These are phyloP conservation scores for Botrytis byssoidea DNA, from an alignment of 2,329 filamentous ascomycete species.

Conservation along the genomic window DNA sequence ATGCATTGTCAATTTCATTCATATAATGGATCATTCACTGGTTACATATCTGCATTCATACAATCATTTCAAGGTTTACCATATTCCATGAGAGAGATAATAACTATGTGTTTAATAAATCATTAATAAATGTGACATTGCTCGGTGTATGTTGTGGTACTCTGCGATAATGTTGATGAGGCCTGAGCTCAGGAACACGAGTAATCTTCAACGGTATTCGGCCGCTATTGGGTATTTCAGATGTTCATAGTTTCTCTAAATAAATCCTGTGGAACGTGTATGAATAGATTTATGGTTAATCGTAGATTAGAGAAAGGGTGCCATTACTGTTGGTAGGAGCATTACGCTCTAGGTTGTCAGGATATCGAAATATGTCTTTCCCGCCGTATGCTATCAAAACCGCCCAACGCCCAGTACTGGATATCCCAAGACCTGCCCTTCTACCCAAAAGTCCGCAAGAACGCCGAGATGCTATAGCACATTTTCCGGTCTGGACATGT, in stretches of 20 bases:
- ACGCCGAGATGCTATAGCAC: slow-evolving; percentile 2
- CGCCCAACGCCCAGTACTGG: not conserved
- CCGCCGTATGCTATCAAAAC: not conserved
- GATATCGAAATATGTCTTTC: not conserved
- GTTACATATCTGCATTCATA: too few species aligned
- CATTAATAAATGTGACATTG: not conserved
- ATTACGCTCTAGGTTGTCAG: not conserved
- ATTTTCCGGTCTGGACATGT: not conserved
- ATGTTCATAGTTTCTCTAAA: not conserved
- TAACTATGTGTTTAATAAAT: not conserved
- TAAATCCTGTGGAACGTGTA: not conserved
- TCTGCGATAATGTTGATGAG: not conserved
- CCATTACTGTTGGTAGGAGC: not conserved
- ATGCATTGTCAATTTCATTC: not conserved
- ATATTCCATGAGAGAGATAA: not conserved
- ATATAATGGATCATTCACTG: not conserved
- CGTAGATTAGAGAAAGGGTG: not conserved
- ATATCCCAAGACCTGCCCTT: slow-evolving; percentile 3
- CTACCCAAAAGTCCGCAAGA: not conserved
- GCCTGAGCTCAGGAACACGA: not conserved
- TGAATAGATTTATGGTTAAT: not conserved
- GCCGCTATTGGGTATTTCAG: not conserved
- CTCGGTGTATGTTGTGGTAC: too few species aligned
- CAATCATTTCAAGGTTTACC: not conserved
- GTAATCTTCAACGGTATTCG: not conserved